Evolutionary conservation across 2,329 filamentous ascomycete species (phyloP), one percentile per base, ranked within the genome.

Genomic region (Penicillium sp.): DNA sequence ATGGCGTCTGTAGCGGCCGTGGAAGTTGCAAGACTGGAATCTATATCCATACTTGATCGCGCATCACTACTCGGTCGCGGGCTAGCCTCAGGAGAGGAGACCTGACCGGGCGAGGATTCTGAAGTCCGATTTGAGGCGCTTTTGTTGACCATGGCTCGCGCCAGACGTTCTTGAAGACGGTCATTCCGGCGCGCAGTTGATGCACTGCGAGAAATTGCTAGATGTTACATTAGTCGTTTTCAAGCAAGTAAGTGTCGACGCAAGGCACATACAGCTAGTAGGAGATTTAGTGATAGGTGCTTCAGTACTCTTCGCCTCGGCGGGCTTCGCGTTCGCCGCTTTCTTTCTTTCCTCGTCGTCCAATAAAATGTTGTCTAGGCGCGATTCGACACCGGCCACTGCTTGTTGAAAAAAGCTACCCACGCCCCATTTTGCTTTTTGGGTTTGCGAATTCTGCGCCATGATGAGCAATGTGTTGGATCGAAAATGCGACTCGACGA

Each of bases 301-400:
- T 49, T 57, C 51, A 31, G 60, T 52, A 57, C 48, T 68, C 61
- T 69, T 56, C 61, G 65, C 67, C 71, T 75, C 74, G 26, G 66
- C 71, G 60, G 64, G 61, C 55, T 59, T 70, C 57, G 58, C 51
- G 12, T 59, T 53, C 26, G 61, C 52, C 29, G 55, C 53, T 42
- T 66, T 72, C 47, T 63, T 52, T 24, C 61, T 52, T n/a, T 83
- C 82, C 41, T 87, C 85, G 50, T 89, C 85, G 61, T 96, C 92
- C 49, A 90, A 85, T 55, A 99, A 81, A 53, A 99, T 95, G 45
- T 84, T 92, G 71, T 99, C 94, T 54, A 99, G 82, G 41, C 89
- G 86, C 54, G 92, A 95, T 76, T 99, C 94, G 52, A 99, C 88
- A 55, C 92, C 92, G 49, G 92, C 91, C 55, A 97, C 90, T 58